Base-by-base conservation (phyloP, 352 stramenopile species). In the Phytophthora fragariaefolia region DNA sequence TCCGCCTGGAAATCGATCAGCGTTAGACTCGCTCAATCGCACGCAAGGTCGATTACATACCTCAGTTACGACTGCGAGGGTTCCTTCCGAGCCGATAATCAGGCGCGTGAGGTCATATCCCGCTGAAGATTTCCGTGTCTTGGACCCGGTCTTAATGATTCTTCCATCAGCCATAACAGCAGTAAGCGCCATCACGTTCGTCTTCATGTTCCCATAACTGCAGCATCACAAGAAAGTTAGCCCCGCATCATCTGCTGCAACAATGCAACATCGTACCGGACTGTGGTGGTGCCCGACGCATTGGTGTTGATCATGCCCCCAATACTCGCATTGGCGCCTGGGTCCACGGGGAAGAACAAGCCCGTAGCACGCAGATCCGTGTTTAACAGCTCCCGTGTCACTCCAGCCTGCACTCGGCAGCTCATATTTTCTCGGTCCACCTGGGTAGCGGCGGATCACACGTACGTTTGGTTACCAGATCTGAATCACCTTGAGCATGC, bases 311-410 rank as follows among this genome's bases (percentile, higher is more conserved):
- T 76, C 97, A 99, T 99, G 46, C 97, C 97, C 17, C 97, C 97
- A 32, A 99, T 80, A 32, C 87, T 97, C 4, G 96, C 97, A 63
- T 98, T 97, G 9, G 97, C 95, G 28, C 97, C 97, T 6, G 97
- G 97, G 67, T 99, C 97, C n/a, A 99, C 91, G 10, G 96, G 87
- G 77, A 99, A 99, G 68, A 96, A 95, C 28, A 98, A 82, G 6
- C 93, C 95, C 17, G 88, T 95, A 26, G 87, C 82, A 26, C 82
- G 75, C 43, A 98, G 64, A 58, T 91, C 77, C 32, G 89, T 81
- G 71, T 98, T 98, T 20, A 98, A 73, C 69, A 91, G 79, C 58
- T 96, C 87, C n/a, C 95, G 80, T 38, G 94, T 98, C 9, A 98
- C 85, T 7, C 97, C 97, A 53, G 95, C 87, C 58, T 98, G 85